Conservation (phyloP, 2,329 filamentous ascomycete species). For the Fusarium udum region DNA sequence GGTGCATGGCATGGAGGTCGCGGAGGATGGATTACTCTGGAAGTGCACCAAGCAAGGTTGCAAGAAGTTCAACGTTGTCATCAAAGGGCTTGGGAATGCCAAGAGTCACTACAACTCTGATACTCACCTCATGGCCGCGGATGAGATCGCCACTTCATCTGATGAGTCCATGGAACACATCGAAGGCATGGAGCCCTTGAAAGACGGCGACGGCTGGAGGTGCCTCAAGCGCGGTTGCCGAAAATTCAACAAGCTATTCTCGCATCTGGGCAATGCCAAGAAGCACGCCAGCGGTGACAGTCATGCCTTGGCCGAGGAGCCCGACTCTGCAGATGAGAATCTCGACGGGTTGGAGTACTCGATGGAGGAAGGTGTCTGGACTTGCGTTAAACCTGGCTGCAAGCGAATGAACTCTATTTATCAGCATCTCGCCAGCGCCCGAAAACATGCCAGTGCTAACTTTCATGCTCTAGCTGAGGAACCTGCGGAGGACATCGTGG, state of each 20-base stretch:
- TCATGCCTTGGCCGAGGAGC: neutral
- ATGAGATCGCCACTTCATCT: neutral
- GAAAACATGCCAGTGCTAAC: neutral
- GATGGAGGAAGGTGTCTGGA: neutral
- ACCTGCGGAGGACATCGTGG: neutral
- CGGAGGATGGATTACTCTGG: neutral
- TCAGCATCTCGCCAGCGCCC: neutral
- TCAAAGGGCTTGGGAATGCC: neutral
- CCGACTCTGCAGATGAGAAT: neutral
- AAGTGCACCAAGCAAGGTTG: constrained; percentile 23
- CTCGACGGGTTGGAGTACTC: neutral
- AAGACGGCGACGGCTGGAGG: neutral
- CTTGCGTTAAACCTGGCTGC: neutral
- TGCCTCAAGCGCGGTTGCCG: constrained; percentile 8
- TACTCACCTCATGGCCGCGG: constrained; percentile 1
- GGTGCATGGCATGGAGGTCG: constrained; percentile 12
- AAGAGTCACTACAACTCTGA: constrained; percentile 2
- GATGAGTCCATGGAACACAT: neutral
- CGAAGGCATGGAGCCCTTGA: neutral
- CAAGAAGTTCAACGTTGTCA: constrained; percentile 1
- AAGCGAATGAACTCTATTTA: neutral
- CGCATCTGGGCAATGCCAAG: neutral
- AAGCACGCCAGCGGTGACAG: neutral
- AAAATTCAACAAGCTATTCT: neutral
- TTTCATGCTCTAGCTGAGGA: constrained; percentile 3